phyloP scores from a whole-genome alignment of 1,284 basidiomycete genomes.

The Ceratorhiza oryzae-sativae region DNA sequence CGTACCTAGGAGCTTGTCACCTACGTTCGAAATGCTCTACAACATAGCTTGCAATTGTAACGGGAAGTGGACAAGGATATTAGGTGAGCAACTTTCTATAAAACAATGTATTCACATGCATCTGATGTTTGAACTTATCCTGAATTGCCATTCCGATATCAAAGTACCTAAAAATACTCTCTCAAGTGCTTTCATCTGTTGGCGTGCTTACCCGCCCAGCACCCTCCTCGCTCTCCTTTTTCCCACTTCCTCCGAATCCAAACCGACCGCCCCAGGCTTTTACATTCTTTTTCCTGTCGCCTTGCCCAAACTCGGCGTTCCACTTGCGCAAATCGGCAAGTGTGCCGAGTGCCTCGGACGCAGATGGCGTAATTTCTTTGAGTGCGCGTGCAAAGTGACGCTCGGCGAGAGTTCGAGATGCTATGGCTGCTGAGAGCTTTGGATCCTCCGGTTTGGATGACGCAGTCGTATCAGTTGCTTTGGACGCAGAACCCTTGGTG shows the following conservation, averaged over 20 bases:
- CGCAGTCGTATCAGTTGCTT: neutral
- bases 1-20: too few species aligned
- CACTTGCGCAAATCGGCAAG: constrained; percentile 85
- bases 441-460: constrained; percentile 14
- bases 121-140: too few species aligned
- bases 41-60: too few species aligned
- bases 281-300: constrained; percentile 48
- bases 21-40: too few species aligned
- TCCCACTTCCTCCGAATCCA: constrained; percentile 57
- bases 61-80: too few species aligned
- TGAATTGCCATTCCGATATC: too few species aligned
- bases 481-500: constrained; percentile 40
- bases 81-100: too few species aligned
- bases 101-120: too few species aligned
- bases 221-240: constrained; percentile 64
- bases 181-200: neutral
- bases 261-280: constrained; percentile 54
- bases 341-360: constrained; percentile 79
- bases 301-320: constrained; percentile 90
- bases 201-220: constrained; percentile 62
- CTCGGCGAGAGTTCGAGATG: constrained; percentile 58
- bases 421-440: constrained; percentile 36
- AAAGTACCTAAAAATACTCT: too few species aligned
- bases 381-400: constrained; percentile 83
- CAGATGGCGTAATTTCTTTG: constrained; percentile 85